phyloP scores from a whole-genome alignment of 2,329 filamentous ascomycete genomes.

The Aspergillus chevalieri region DNA sequence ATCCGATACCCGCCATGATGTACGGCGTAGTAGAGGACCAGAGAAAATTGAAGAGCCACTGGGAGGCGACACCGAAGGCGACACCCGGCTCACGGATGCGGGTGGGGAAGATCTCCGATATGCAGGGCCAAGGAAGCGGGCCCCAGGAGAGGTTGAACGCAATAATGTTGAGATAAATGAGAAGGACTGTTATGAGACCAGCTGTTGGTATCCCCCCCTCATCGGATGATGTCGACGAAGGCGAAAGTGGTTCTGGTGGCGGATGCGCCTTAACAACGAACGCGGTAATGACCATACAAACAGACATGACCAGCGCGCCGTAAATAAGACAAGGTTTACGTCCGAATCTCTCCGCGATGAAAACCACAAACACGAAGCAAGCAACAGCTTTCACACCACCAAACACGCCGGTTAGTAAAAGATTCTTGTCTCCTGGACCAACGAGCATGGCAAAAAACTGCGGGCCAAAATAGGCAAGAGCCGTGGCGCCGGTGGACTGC shows the following conservation, averaged over 20 bases:
- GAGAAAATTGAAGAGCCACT: conserved; percentile 38
- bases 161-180: conserved; percentile 53
- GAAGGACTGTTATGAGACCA: conserved; percentile 46
- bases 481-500: conserved; percentile 50
- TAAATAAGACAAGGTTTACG: conserved; percentile 47
- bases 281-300: conserved; percentile 45
- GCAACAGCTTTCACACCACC: conserved; percentile 49
- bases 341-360: conserved; percentile 48
- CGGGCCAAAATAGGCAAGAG: conserved; percentile 51
- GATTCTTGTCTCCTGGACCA: conserved; percentile 37
- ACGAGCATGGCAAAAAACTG: conserved; percentile 51
- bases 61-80: conserved; percentile 32
- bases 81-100: conserved; percentile 36
- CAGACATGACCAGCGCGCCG: conserved; percentile 40
- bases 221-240: conserved; percentile 8
- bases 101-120: conserved; percentile 33
- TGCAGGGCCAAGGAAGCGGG: conserved; percentile 35
- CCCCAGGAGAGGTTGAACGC: conserved; percentile 39
- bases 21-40: conserved; percentile 38
- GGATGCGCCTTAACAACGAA: conserved; percentile 40
- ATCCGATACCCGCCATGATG: conserved; percentile 41
- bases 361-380: conserved; percentile 48
- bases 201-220: conserved; percentile 38
- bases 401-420: conserved; percentile 50
- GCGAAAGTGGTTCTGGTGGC: conserved; percentile 8